Evolutionary conservation across 1,284 basidiomycete genomes (phyloP), one percentile per base, ranked within the genome.

Genomic region (Thelephora terrestris): DNA sequence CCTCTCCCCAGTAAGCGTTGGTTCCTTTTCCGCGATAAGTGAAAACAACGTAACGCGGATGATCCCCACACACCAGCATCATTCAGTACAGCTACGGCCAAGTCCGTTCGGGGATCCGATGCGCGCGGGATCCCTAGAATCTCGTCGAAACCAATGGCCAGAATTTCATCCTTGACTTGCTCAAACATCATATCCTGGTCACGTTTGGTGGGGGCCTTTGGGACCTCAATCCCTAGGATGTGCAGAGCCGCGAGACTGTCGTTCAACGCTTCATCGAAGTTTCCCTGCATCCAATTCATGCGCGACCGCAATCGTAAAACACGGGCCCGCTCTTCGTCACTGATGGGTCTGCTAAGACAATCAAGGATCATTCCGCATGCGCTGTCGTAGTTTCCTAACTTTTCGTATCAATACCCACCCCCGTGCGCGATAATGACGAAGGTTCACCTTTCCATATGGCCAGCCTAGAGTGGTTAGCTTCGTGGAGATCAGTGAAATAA

Each of bases 1-100:
- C 71, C 47, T 71, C 69, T 12, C 73, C 71, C 81, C 81, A 85
- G 55, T 82, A 83, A 14, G 81, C 79, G 60, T 81, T 80, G 34
- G 74, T 73, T 3, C 78, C 77, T 81, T 46, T 21, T 36, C 37
- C 20, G 2, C 20, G 16, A 50, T 16, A 43, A 48, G 43, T 47
- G 52, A 47, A 14, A 51, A 49, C 43, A 50, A 35, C 39, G 29
- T 18, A 25, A 3, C 35, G 17, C 14, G 16, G 40, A 35, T n/a
- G 38, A 32, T 3, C 21, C 3, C 9, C 20, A 39, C 16, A 23
- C 52, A 76, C 80, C 80, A 25, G 81, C 81, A 57, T 85, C 81
- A 53, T 81, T 81, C 17, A 85, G 67, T 42, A 85, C 62, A 5
- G 73, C 67, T 5, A 84, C 76, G 7, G 79, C 78, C 35, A 85